A percentile compares a stretch with the other conserved stretches of the same genome.
These are phyloP conservation scores for Raphidocelis subcapitata DNA, from an alignment of 139 green algal genomes.

Conservation along the genomic window DNA sequence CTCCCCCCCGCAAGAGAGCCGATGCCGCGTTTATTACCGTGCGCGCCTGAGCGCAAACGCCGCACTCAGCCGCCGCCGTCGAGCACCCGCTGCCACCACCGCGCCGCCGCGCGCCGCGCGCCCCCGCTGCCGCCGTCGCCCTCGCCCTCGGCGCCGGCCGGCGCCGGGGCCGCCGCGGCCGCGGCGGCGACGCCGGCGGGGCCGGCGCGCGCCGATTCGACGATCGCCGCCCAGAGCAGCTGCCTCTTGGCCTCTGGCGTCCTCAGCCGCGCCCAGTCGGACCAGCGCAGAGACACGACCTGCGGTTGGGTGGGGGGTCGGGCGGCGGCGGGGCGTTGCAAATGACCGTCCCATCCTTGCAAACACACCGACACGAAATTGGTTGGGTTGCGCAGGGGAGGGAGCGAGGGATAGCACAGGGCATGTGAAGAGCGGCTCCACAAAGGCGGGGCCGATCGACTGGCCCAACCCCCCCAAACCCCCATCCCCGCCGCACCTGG, in stretches of 20 bases:
- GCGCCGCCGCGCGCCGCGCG: not conserved
- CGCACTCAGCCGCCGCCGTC: not conserved
- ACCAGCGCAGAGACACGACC: conserved; percentile 4
- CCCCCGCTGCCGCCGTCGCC: not conserved
- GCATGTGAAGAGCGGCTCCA: too few relatives aligned
- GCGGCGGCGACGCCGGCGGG: too few relatives aligned
- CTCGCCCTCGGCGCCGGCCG: not conserved
- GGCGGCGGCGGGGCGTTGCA: not conserved
- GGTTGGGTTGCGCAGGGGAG: too few relatives aligned
- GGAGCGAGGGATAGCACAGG: too few relatives aligned
- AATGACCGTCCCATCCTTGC: too few relatives aligned
- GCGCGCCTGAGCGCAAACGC: too few relatives aligned
- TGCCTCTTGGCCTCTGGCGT: not conserved
- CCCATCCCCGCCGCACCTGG: not conserved
- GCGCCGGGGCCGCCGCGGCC: conserved; percentile 8
- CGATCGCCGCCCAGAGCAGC: not conserved
- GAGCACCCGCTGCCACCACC: conserved; percentile 10
- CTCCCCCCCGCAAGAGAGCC: too few relatives aligned
- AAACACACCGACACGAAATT: too few relatives aligned
- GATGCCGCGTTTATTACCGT: too few relatives aligned
- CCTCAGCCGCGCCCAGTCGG: conserved; percentile 18
- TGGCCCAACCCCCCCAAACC: too few relatives aligned
- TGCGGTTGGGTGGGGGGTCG: not conserved
- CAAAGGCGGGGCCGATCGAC: too few relatives aligned
- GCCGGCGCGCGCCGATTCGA: too few relatives aligned